Evolutionary conservation across 768 basidiomycete species (phyloP).

Genomic region (Mycena pura): DNA sequence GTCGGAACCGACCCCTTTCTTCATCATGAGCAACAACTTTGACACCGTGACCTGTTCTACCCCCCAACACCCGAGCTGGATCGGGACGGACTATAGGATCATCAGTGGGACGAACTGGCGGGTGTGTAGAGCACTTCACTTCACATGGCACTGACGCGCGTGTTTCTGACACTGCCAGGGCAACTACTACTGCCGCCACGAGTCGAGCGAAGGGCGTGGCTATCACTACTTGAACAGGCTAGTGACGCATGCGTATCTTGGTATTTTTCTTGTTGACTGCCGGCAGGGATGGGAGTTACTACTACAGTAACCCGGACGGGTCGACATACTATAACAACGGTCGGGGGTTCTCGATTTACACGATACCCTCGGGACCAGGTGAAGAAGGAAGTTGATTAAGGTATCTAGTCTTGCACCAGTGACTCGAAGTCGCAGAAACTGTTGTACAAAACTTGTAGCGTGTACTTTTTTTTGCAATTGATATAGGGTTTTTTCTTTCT

Average conservation of each 20-base stretch:
- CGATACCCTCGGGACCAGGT: conserved; percentile 46
- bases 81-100: no score
- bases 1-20: not conserved
- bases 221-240: conserved; percentile 72
- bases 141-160: not conserved
- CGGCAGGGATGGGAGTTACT: conserved; percentile 61
- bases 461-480: no score
- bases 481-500: no score
- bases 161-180: conserved; percentile 44
- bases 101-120: conserved; percentile 58
- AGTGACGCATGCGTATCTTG: conserved; percentile 19
- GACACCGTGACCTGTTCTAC: no score
- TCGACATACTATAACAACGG: conserved; percentile 67
- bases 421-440: no score
- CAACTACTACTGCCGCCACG: conserved; percentile 66
- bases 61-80: no score
- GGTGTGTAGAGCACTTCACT: conserved; percentile 38
- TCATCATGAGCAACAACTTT: conserved; percentile 3
- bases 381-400: conserved; percentile 20
- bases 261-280: not conserved
- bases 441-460: no score
- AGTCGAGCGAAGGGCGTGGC: conserved; percentile 49
- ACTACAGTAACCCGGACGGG: conserved; percentile 66
- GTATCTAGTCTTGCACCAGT: no score
- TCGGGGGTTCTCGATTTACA: conserved; percentile 55